Evolutionary conservation across 1,284 basidiomycete genomes (phyloP), one percentile per base, ranked within the genome.

Genomic region (Marasmius oreades): DNA sequence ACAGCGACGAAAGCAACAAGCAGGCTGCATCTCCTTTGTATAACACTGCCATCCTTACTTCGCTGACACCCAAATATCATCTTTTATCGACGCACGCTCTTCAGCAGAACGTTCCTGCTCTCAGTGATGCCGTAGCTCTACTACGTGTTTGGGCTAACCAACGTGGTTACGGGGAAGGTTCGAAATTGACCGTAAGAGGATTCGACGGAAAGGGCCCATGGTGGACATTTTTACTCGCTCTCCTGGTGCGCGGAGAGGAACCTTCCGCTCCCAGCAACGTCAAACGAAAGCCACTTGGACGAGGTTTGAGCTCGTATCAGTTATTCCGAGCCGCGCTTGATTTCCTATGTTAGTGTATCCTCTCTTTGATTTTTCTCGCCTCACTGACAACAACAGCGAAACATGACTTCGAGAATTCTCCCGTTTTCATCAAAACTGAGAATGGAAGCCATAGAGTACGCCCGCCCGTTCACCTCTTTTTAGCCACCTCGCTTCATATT

Each of bases 71-170:
- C 2, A 82, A 85, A 62, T 62, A 80, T 0, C 81, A 90, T 56
- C 79, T 96, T 2, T 75, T 95, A 24, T 78, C 85, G 24, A 77
- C 87, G 10, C 86, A 96, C 69, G 69, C 76, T 0, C 72, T 92
- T 16, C 79, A 87, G 47, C 77, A 88, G 59, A 72, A 78, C 12
- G 77, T 83, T 4, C 79, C 88, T 0, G 81, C 85, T 0, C 93
- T 92, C 66, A 70, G 74, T 1, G 90, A 95, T 58, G 93, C 92
- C 6, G 73, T 93, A 18, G 77, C 88, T 1, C 76, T 98, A 10
- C 82, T 98, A 55, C 83, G 93, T 20, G 83, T 96, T 18, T 98
- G 95, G 96, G 91, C 92, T 1, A 88, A 88, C 55, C 91, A 95
- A 67, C 81, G 95, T 20, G 93, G 93, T 0, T 92, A 92, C 61